Evolutionary conservation across 164 flowering plant genomes (phyloP).

Genomic region (Echeveria elegans): DNA sequence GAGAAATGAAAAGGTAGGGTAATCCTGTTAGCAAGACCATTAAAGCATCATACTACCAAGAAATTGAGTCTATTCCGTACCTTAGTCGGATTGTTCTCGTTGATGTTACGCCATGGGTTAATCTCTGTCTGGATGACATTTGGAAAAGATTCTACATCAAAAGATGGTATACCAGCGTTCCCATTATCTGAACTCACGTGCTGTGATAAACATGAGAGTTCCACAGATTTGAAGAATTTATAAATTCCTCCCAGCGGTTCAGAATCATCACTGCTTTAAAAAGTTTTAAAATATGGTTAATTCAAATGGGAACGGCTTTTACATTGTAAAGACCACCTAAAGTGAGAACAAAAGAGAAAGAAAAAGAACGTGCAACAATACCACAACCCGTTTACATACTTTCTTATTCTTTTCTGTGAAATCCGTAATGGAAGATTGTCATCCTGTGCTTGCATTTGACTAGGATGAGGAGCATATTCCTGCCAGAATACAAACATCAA

Average conservation of each 20-base stretch:
- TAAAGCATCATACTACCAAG: background rate
- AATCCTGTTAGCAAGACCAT: background rate
- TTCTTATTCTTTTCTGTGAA: conserved; percentile 20
- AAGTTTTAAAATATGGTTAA: background rate
- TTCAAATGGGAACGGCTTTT: background rate
- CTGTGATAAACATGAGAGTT: background rate
- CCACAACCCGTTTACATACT: conserved; percentile 12
- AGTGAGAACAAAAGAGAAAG: background rate
- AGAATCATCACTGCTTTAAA: conserved; percentile 3
- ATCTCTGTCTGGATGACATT: background rate
- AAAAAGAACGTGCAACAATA: background rate
- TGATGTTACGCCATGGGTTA: background rate
- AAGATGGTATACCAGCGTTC: background rate
- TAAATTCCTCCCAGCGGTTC: background rate
- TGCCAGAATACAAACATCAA: conserved; percentile 15
- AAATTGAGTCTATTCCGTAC: background rate
- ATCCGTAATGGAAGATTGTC: conserved; percentile 18
- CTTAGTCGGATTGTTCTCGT: background rate
- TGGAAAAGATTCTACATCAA: background rate
- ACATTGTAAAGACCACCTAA: background rate
- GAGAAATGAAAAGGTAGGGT: conserved; percentile 1
- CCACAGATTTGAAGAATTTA: background rate
- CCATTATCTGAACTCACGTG: background rate
- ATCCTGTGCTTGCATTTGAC: conserved; percentile 15
- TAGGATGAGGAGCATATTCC: conserved; percentile 16